Percentiles rank a stretch among this genome's conserved stretches.
These are phyloP conservation scores for Emergomyces pasteurianus DNA, from an alignment of 2,329 filamentous ascomycete genomes.

Conservation along the genomic window DNA sequence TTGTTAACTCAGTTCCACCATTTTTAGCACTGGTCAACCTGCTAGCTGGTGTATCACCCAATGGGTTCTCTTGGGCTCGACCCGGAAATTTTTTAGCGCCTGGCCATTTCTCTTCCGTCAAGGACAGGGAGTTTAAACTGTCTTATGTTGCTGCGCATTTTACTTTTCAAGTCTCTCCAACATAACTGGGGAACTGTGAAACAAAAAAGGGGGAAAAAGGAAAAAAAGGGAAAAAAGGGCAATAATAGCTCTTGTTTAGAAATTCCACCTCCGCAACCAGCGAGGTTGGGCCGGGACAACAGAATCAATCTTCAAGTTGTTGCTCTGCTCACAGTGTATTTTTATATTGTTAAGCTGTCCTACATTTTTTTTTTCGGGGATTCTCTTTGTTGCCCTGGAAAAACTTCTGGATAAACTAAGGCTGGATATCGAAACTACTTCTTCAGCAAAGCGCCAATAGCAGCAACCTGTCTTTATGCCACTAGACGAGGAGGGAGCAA, in stretches of 20 bases:
- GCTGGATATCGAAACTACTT: neutral
- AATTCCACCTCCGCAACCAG: neutral
- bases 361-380: neutral
- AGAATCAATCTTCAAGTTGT: neutral
- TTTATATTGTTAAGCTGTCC: neutral
- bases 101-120: neutral
- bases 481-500: conserved; percentile 32
- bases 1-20: neutral
- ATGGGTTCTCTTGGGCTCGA: neutral
- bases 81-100: neutral
- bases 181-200: neutral
- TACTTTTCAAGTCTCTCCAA: neutral
- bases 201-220: too few relatives aligned
- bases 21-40: too few relatives aligned
- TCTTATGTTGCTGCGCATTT: neutral
- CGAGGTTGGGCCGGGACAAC: neutral
- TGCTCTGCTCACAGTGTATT: neutral
- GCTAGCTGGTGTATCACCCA: neutral
- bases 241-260: neutral
- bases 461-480: conserved; percentile 24
- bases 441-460: neutral
- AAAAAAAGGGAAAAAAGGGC: neutral
- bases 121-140: neutral
- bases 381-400: neutral
- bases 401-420: neutral